Percentiles rank a stretch among this genome's conserved stretches.
Conservation (phyloP, 2,329 filamentous ascomycete species). For the Juglanconis juglandina region DNA sequence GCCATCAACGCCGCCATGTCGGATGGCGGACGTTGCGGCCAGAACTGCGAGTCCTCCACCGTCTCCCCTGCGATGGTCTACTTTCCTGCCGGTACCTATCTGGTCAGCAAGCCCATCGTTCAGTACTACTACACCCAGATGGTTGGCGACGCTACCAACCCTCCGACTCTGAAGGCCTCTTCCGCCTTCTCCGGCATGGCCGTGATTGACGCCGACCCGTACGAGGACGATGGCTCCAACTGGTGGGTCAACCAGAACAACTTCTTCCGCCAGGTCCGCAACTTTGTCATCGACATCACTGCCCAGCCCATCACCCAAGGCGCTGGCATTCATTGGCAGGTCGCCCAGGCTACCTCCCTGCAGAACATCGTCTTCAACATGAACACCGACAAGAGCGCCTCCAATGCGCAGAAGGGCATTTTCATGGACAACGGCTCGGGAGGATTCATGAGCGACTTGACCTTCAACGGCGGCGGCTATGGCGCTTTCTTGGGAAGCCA, state of each 20-base stretch:
- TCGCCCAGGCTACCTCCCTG: conserved; percentile 76
- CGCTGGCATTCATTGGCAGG: conserved; percentile 79
- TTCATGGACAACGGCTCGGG: conserved; percentile 85
- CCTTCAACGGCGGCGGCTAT: conserved; percentile 76
- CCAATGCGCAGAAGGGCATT: conserved; percentile 71
- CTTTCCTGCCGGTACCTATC: conserved; percentile 84
- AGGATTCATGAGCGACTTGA: conserved; percentile 78
- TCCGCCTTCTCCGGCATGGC: conserved; percentile 77
- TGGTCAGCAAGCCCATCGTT: conserved; percentile 74
- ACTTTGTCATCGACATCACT: conserved; percentile 76
- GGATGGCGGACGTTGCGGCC: conserved; percentile 74
- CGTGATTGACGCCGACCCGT: conserved; percentile 85
- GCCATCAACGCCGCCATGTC: conserved; percentile 84
- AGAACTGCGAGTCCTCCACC: conserved; percentile 79
- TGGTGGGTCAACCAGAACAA: conserved; percentile 81
- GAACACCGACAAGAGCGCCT: conserved; percentile 59
- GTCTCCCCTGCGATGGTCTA: conserved; percentile 83
- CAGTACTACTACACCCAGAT: conserved; percentile 94
- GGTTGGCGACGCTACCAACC: conserved; percentile 70
- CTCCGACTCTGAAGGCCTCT: conserved; percentile 73
- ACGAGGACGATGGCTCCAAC: conserved; percentile 64
- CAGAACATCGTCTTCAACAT: conserved; percentile 83
- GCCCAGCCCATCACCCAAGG: conserved; percentile 58
- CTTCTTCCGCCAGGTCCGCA: conserved; percentile 80
- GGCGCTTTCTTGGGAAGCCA: conserved; percentile 81